Evolutionary conservation across 331 rosid species (phyloP), one percentile per base, ranked within the genome.

Genomic region (Cucumis variabilis): DNA sequence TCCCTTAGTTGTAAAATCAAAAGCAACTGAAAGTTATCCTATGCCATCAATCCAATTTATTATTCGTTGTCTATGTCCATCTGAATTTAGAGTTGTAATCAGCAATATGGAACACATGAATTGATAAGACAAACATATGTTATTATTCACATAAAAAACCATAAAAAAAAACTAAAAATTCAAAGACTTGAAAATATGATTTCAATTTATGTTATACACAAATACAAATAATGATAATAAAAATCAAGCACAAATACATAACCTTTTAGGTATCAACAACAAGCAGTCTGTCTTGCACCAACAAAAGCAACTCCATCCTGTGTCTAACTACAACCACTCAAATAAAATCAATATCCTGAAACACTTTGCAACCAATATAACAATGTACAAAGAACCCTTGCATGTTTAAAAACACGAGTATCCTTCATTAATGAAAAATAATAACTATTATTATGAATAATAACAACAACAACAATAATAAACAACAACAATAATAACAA

Each of bases 1-100:
- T 85, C 99, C 99, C 91, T 96, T 96, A 23, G 98, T 93, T 82
- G 99, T 96, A 89, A 96, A 96, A 90, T 94, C 99, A 88, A 96
- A 96, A 55, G 98, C 99, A 90, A 94, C 86, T 84, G 99, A 93
- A 87, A 92, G 93, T 79, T 93, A 92, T 81, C 97, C 98, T 24
- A 97, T 90, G 86, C 92, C 90, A 92, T 96, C 92, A 85, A 96
- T 94, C 99, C 99, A 96, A 88, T 87, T 90, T 51, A 94, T 71
- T 87, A 94, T 91, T 88, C 88, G 90, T 67, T 96, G 97, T 71
- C 98, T 93, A 55, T 96, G 99, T 89, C 92, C 85, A 90, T 96
- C 99, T 96, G 93, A 90, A 88, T 58, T 85, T 30, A n/a, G 68
- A 19, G 58, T 37, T 66, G 70, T 62, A 11, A 75, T 21, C 82